A percentile compares a stretch with the other conserved stretches of the same genome.
Conservation (phyloP, 2,329 filamentous ascomycete species). For the Cadophora sp. region DNA sequence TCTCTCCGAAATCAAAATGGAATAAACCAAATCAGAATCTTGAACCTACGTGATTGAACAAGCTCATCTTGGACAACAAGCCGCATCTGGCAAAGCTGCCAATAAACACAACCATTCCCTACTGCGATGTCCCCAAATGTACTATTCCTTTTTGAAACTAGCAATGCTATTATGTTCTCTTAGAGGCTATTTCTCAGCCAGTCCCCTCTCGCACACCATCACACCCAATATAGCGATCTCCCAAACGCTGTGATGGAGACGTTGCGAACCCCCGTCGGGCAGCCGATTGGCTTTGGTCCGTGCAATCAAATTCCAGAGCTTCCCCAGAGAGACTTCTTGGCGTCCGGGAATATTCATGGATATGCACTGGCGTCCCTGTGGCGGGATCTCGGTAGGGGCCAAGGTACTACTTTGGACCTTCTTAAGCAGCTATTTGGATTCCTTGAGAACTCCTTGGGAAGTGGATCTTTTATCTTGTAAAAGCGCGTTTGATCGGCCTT, state of each 20-base stretch:
- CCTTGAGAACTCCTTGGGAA: too few relatives aligned
- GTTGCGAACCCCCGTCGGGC: neutral
- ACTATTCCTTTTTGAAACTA: neutral
- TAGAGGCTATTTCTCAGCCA: neutral
- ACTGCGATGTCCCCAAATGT: too few relatives aligned
- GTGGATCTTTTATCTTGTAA: too few relatives aligned
- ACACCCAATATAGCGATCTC: slow-evolving; percentile 4
- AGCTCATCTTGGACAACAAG: neutral
- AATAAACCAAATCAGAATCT: neutral
- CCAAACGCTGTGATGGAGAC: slow-evolving; percentile 6
- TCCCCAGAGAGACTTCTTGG: slow-evolving; percentile 8
- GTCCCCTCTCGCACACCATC: neutral
- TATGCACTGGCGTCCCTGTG: neutral
- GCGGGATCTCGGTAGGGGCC: slow-evolving; percentile 8
- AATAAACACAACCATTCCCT: neutral
- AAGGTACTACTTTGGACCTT: neutral
- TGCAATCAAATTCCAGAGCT: slow-evolving; percentile 13
- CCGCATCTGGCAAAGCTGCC: neutral
- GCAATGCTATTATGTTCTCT: neutral
- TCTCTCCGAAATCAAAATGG: neutral
- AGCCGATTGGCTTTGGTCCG: slow-evolving; percentile 15
- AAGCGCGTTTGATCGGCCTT: too few relatives aligned
- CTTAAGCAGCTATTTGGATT: neutral
- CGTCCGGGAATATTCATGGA: slow-evolving; percentile 11
- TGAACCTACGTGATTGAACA: neutral